phyloP scores from a whole-genome alignment of 1,139 yeast species.

The Geotrichum europaeum region DNA sequence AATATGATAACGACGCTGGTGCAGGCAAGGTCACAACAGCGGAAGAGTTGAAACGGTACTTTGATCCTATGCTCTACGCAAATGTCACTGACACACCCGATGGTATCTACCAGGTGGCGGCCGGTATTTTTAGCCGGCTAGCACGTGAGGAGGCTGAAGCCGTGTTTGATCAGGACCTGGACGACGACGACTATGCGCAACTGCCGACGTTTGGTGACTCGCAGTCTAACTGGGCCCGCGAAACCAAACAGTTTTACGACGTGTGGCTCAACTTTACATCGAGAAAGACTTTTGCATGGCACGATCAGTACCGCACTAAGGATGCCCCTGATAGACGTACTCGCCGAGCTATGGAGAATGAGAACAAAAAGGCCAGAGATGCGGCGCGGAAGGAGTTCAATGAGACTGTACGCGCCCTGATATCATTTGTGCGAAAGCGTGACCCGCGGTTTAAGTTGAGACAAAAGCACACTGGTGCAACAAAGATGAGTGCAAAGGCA shows the following conservation, averaged over 20 bases:
- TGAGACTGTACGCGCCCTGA: conserved; percentile 70
- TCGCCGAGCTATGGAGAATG: conserved; percentile 81
- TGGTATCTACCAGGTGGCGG: conserved; percentile 65
- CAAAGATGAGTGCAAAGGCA: conserved; percentile 36
- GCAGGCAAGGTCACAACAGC: conserved; percentile 48
- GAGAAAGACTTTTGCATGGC: conserved; percentile 77
- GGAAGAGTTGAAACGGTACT: conserved; percentile 66
- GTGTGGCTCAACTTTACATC: conserved; percentile 71
- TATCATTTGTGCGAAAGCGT: conserved; percentile 63
- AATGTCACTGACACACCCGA: conserved; percentile 50
- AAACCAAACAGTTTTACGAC: conserved; percentile 62
- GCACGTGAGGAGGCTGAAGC: conserved; percentile 77
- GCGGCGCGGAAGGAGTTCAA: conserved; percentile 76
- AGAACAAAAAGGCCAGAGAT: conserved; percentile 78
- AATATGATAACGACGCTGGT: conserved; percentile 2
- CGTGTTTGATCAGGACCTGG: conserved; percentile 44
- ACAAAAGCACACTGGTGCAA: conserved; percentile 32
- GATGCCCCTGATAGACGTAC: conserved; percentile 84
- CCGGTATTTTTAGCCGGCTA: conserved; percentile 61
- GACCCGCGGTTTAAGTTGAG: conserved; percentile 65
- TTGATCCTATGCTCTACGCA: conserved; percentile 63
- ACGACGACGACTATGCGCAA: conserved; percentile 27
- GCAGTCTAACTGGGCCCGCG: conserved; percentile 53
- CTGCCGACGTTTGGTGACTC: conserved; percentile 70
- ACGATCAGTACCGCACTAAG: conserved; percentile 77